Percentiles rank a stretch among this genome's conserved stretches.
These are phyloP conservation scores for Botrytis aclada DNA, from an alignment of 2,329 filamentous ascomycete species.

Conservation along the genomic window DNA sequence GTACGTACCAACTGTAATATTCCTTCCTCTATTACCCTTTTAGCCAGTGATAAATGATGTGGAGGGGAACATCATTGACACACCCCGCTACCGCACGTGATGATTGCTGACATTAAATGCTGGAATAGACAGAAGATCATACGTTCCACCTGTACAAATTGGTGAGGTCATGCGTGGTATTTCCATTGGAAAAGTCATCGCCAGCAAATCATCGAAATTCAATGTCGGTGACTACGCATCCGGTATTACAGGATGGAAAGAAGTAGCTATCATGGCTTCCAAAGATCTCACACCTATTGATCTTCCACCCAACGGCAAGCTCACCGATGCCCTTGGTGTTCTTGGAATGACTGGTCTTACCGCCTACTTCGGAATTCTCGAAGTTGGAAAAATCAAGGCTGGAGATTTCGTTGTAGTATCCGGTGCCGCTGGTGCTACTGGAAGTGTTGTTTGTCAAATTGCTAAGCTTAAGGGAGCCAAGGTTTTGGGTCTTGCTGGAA, in stretches of 20 bases:
- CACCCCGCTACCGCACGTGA: constrained; percentile 9
- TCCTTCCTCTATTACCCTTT: constrained; percentile 12
- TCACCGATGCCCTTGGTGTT: constrained; percentile 60
- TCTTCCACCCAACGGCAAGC: constrained; percentile 43
- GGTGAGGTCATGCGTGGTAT: constrained; percentile 66
- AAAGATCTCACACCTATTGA: constrained; percentile 45
- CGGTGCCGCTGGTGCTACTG: constrained; percentile 75
- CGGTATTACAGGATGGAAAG: constrained; percentile 59
- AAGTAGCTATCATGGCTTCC: constrained; percentile 58
- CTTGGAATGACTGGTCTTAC: constrained; percentile 68
- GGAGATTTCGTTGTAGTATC: constrained; percentile 76
- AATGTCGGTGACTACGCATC: constrained; percentile 57
- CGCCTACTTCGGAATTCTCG: constrained; percentile 70
- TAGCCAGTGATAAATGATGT: background rate
- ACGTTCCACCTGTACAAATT: constrained; percentile 65
- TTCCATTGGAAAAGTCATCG: constrained; percentile 59
- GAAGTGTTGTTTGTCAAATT: constrained; percentile 73
- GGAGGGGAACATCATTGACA: background rate
- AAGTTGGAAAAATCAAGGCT: constrained; percentile 63
- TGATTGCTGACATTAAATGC: background rate
- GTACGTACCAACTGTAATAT: constrained; percentile 37
- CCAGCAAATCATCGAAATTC: constrained; percentile 54
- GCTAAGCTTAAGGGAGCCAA: constrained; percentile 67
- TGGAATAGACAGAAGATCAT: constrained; percentile 49
- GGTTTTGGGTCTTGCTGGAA: constrained; percentile 63